Evolutionary conservation across 2,329 filamentous ascomycete genomes (phyloP), one percentile per base, ranked within the genome.

Genomic region (Epicoccum sorghinum): DNA sequence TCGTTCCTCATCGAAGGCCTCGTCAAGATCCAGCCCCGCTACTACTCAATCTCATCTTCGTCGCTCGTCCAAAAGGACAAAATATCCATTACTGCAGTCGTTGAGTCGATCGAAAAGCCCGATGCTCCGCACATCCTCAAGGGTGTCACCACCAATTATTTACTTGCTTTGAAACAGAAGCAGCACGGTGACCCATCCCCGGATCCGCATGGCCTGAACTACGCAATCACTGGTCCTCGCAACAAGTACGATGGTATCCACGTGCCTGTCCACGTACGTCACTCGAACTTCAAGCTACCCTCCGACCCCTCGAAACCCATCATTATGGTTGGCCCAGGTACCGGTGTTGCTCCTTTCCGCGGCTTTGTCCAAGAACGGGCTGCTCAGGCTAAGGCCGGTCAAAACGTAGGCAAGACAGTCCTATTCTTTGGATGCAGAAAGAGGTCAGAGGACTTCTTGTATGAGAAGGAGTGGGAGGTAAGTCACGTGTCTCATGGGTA

Each of bases 1-100:
- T 96, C 95, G 7, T 87, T 93, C 67, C 87, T 98, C 67, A 92
- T 99, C 63, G 95, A 99, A 81, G 90, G 91, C 62, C 78, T 99
- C 58, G 90, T 88, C 78, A 98, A 97, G 82, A 86, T 99, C 52
- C 95, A 99, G 77, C 93, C 95, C 35, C 91, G 95, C 44, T 99
- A 98, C 83, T 99, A 99, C 81, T 99, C 96, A 44, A 99, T 99
- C 75, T 99, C 95, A 2, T 99, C 96, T 1, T 98, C 95, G 0
- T 97, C 95, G 6, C 76, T 92, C 7, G 93, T 96, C 13, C 93
- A 99, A 73, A 93, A 95, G 73, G 88, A 96, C 78, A 93, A 92
- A 80, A 92, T 99, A 63, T 91, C 95, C 57, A 89, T 99, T 68
- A 99, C 95, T 13, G 93, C 93, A 52, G 89, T 98, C 36, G 93